Base-by-base conservation (phyloP, 371 early-diverging fungal genomes). In the Mortierella sp. region DNA sequence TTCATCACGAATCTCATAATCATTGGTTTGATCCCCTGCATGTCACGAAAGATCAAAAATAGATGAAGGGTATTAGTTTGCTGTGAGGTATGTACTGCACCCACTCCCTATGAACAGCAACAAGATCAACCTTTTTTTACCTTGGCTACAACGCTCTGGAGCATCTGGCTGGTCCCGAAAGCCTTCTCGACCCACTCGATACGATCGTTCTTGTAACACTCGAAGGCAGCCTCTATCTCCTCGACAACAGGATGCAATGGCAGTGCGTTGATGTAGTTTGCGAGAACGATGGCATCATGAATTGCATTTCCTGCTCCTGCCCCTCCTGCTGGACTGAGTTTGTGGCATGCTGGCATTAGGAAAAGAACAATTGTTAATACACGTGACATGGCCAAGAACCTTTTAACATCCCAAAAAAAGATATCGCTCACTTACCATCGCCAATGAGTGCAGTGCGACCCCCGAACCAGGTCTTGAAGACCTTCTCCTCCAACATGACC, bases 371-470 rank as follows among this genome's bases (percentile, higher is more conserved):
- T 28, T 58, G 26, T 28, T 5, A 58, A 28, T 58, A 28, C 13
- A 50, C 50, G 16, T 50, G 16, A 50, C 31, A 14, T 28, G 13
- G 28, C 4, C 28, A 28, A 13, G 28, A 28, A 38, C 42, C 42
- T 9, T 8, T 7, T n/a, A 55, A 24, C 50, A 13, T 31, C 13
- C 14, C 10, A n/a, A 44, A 74, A 14, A 16, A 31, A 42, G 9
- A 63, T 48, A 2, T 3, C n/a, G 5, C 31, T 58, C 26, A 3
- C 72, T 48, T 50, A 72, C 72, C 82, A 73, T 83, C 79, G 3
- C 83, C 83, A n/a, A 83, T 24, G 16, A 83, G 52, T 7, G 76
- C 83, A 19, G 65, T 73, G 0, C 83, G 72, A 26, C 83, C 83
- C 7, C 70, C 73, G 47, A 76, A 52, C 83, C 83, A 83, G 8